Percentiles rank a stretch among this genome's conserved stretches.
Conservation (phyloP, 1,139 yeast species). For the Hanseniaspora sp. region DNA sequence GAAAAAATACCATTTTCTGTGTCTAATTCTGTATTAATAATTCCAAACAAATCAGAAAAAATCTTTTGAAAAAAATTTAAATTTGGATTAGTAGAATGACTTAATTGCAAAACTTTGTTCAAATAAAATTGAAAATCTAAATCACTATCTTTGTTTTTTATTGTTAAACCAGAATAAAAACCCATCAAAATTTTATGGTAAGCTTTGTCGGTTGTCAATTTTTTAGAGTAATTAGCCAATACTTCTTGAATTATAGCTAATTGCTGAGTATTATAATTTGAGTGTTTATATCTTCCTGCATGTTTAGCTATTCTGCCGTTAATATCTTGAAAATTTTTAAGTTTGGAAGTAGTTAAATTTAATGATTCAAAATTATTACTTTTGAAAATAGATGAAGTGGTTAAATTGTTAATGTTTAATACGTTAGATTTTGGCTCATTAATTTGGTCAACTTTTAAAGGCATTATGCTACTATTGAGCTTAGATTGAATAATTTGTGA, state of each 20-base stretch:
- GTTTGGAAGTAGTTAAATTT: slow-evolving; percentile 6
- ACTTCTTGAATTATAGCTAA: slow-evolving; percentile 10
- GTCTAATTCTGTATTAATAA: not conserved
- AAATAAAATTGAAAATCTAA: slow-evolving; percentile 6
- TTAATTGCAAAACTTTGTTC: slow-evolving; percentile 3
- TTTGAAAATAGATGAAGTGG: slow-evolving; percentile 3
- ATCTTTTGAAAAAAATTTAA: slow-evolving; percentile 7
- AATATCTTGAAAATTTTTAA: slow-evolving; percentile 9
- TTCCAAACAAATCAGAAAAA: not conserved
- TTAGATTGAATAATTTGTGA: slow-evolving; percentile 6
- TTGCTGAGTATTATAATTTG: slow-evolving; percentile 13
- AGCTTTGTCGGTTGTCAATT: slow-evolving; percentile 30
- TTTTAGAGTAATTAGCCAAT: slow-evolving; percentile 8
- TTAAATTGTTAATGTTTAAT: not conserved
- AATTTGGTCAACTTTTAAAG: not conserved
- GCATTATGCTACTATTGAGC: slow-evolving; percentile 8
- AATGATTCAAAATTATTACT: slow-evolving; percentile 12
- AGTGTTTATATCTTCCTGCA: slow-evolving; percentile 13
- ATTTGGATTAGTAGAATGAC: slow-evolving; percentile 7
- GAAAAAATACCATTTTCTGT: slow-evolving; percentile 18
- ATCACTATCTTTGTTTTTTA: slow-evolving; percentile 5
- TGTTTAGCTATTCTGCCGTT: slow-evolving; percentile 8
- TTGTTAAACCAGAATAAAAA: slow-evolving; percentile 34
- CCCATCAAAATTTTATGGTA: slow-evolving; percentile 49
- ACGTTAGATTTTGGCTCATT: not conserved